Percentiles rank a stretch among this genome's conserved stretches.
These are phyloP conservation scores for Gymnopilus junonius DNA, from an alignment of 768 basidiomycete genomes.

Conservation along the genomic window DNA sequence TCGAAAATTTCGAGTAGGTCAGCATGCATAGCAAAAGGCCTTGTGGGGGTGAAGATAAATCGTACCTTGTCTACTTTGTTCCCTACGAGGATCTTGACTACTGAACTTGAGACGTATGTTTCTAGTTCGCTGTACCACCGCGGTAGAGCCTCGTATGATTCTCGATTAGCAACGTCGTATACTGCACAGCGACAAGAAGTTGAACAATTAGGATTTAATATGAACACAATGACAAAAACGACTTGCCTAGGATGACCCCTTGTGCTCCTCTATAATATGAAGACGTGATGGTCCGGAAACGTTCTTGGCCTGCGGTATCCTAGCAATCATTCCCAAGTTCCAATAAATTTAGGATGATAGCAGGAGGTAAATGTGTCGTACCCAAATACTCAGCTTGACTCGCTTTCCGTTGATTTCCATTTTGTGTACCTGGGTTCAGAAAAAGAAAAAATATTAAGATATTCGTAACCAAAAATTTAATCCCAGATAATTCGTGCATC, in stretches of 20 bases:
- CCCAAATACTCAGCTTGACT: slow-evolving; percentile 97
- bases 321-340: slow-evolving; percentile 35
- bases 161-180: slow-evolving; percentile 92
- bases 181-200: slow-evolving; percentile 53
- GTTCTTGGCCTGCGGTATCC: slow-evolving; percentile 97
- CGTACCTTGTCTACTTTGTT: slow-evolving; percentile 87
- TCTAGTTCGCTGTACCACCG: slow-evolving; percentile 94
- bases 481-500: too few relatives aligned
- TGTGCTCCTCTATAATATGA: slow-evolving; percentile 94
- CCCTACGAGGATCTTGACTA: slow-evolving; percentile 94
- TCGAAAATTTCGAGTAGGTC: neutral
- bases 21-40: too few relatives aligned
- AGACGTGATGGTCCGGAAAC: slow-evolving; percentile 93
- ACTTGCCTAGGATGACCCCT: slow-evolving; percentile 74
- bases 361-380: slow-evolving; percentile 50
- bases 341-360: neutral
- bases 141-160: slow-evolving; percentile 93
- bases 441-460: neutral
- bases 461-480: too few relatives aligned
- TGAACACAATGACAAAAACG: neutral
- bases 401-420: slow-evolving; percentile 84
- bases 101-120: slow-evolving; percentile 84
- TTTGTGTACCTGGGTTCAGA: slow-evolving; percentile 70
- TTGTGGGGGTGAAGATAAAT: neutral
- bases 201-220: neutral